Evolutionary conservation across 2,329 filamentous ascomycete genomes (phyloP), one percentile per base, ranked within the genome.

Genomic region (Botrytis medusae): DNA sequence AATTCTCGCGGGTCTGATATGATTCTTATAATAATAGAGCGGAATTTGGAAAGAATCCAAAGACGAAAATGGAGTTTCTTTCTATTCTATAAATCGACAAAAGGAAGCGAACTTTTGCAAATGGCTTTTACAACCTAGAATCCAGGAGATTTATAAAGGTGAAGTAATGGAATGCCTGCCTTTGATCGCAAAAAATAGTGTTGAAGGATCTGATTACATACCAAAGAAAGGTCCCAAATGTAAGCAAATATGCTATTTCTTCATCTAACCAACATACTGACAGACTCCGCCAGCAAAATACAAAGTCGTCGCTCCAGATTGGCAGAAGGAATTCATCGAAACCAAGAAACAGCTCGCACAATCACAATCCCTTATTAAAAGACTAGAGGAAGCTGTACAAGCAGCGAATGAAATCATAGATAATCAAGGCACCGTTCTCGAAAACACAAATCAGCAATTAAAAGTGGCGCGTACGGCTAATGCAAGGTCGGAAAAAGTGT

Each of bases 181-280:
- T 54, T 16, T 29, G 5, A 68, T 68, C 18, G 9, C 16, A 5
- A 68, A 68, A 8, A 18, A 37, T 0, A 68, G 46, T 34, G 20
- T 54, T 8, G 64, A 68, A n/a, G 64, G 64, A 29, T 68, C 64
- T 4, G 64, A 68, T 29, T 29, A 29, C 25, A 18, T 54, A 68
- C 16, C 64, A 22, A 54, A 29, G 5, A 29, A 54, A 29, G 25
- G 46, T 14, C 4, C 25, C 37, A 68, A 51, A 18, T 68, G 64
- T 68, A 54, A 29, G 46, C 29, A 14, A 40, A 2, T 29, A 10
- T 10, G 29, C 46, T 29, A 14, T 18, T 22, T 20, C 2, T 40
- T 4, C 12, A 34, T 16, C 7, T 42, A 8, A 14, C 7, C 20
- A 25, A 14, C 22, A 54, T 29, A 42, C 46, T 68, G 7, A 68